Conservation (phyloP, 2,329 filamentous ascomycete genomes). For the Ascochyta fabae region DNA sequence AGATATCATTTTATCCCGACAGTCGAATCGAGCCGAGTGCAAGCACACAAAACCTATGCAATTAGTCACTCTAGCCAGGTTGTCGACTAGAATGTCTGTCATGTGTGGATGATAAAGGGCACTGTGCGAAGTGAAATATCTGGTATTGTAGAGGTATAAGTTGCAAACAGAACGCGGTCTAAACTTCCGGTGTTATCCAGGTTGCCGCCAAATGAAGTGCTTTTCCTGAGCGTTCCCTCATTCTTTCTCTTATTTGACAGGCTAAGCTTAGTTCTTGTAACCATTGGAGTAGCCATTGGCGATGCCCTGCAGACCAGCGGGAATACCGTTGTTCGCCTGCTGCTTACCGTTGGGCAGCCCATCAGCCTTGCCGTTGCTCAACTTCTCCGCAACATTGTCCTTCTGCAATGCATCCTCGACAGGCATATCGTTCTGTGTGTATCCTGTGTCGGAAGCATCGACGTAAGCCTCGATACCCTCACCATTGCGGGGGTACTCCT, state of each 20-base stretch:
- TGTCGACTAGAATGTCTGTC: too few relatives aligned
- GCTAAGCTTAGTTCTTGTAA: slow-evolving; percentile 34
- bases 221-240: slow-evolving; percentile 5
- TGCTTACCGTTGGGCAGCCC: slow-evolving; percentile 26
- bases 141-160: slow-evolving; percentile 14
- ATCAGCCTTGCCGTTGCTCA: slow-evolving; percentile 33
- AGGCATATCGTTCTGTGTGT: slow-evolving; percentile 56
- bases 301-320: slow-evolving; percentile 26
- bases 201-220: slow-evolving; percentile 6
- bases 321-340: slow-evolving; percentile 22
- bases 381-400: slow-evolving; percentile 31
- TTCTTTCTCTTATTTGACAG: not conserved
- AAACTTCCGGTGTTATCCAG: not conserved
- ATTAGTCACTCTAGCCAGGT: too few relatives aligned
- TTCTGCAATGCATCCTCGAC: slow-evolving; percentile 41
- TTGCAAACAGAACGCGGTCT: slow-evolving; percentile 10
- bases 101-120: too few relatives aligned
- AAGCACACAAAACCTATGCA: too few relatives aligned
- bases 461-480: slow-evolving; percentile 73
- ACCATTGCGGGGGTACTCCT: slow-evolving; percentile 67
- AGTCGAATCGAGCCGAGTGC: too few relatives aligned
- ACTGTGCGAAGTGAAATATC: slow-evolving; percentile 3
- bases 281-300: slow-evolving; percentile 43
- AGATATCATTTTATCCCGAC: too few relatives aligned
- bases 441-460: slow-evolving; percentile 72